These are phyloP conservation scores for Cyclotella baltica DNA, from an alignment of 108 stramenopile species.

Conservation along the genomic window DNA sequence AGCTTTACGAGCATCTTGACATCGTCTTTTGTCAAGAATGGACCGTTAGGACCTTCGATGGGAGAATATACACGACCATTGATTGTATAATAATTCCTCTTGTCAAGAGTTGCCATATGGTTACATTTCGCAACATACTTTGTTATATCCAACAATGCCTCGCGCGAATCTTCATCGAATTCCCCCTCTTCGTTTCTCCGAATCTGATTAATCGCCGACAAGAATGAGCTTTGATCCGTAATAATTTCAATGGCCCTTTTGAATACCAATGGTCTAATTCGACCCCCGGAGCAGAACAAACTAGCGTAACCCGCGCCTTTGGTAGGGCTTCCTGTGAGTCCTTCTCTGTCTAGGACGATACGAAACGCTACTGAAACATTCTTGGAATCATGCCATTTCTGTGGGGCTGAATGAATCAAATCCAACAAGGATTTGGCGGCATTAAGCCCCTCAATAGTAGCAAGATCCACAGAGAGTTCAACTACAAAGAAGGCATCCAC, in stretches of 20 bases:
- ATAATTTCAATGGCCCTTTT: conserved; percentile 14
- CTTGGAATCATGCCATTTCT: conserved; percentile 37
- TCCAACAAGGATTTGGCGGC: conserved; percentile 56
- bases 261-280: conserved; percentile 40
- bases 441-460: conserved; percentile 43
- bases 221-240: conserved; percentile 9
- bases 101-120: background rate
- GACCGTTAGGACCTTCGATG: conserved; percentile 19
- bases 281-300: conserved; percentile 42
- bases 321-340: conserved; percentile 22
- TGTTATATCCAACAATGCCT: conserved; percentile 11
- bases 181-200: background rate
- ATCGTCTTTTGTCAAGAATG: conserved; percentile 54
- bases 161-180: conserved; percentile 16
- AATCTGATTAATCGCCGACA: background rate
- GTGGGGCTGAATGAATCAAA: conserved; percentile 43
- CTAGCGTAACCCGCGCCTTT: conserved; percentile 41
- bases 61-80: conserved; percentile 67
- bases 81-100: conserved; percentile 57
- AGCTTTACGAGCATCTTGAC: conserved; percentile 69
- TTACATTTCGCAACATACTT: conserved; percentile 16
- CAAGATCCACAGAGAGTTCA: conserved; percentile 70
- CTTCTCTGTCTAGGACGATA: conserved; percentile 50
- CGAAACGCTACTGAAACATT: conserved; percentile 64
- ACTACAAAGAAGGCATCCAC: conserved; percentile 64